Conservation (phyloP, 2,329 filamentous ascomycete genomes). For the Teratosphaeriaceae sp. region DNA sequence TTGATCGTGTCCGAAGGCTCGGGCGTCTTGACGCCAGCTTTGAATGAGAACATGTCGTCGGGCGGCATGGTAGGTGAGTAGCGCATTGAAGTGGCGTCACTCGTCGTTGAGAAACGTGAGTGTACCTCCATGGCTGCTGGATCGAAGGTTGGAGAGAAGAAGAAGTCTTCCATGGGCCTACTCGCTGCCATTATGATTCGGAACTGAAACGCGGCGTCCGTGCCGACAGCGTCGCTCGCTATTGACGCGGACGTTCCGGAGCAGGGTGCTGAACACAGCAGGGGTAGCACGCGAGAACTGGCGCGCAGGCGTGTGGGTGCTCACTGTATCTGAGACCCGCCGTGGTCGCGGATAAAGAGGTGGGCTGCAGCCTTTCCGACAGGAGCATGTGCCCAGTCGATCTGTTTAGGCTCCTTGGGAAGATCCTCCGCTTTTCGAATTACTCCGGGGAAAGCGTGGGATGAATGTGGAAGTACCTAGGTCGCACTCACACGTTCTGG, state of each 20-base stretch:
- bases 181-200: conserved; percentile 2
- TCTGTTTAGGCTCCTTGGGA: neutral
- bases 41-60: conserved; percentile 5
- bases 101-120: conserved; percentile 1
- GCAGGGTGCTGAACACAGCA: conserved; percentile 3
- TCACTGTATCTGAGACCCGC: neutral
- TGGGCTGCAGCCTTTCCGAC: neutral
- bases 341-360: conserved; percentile 1
- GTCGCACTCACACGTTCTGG: neutral
- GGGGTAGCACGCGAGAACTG: conserved; percentile 10
- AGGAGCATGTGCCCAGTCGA: conserved; percentile 1
- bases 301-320: conserved; percentile 6
- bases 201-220: conserved; percentile 2
- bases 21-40: conserved; percentile 6
- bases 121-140: conserved; percentile 1
- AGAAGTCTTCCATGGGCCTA: conserved; percentile 13
- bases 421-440: conserved; percentile 5
- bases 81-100: neutral
- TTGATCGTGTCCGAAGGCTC: conserved; percentile 3
- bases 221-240: conserved; percentile 1
- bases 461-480: neutral
- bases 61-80: conserved; percentile 1
- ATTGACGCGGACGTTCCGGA: neutral
- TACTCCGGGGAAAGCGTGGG: conserved; percentile 1
- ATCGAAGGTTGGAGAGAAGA: conserved; percentile 12